Evolutionary conservation across 192 early-diverging fungal genomes (phyloP).

Genomic region (Thoreauomyces humboldtii): DNA sequence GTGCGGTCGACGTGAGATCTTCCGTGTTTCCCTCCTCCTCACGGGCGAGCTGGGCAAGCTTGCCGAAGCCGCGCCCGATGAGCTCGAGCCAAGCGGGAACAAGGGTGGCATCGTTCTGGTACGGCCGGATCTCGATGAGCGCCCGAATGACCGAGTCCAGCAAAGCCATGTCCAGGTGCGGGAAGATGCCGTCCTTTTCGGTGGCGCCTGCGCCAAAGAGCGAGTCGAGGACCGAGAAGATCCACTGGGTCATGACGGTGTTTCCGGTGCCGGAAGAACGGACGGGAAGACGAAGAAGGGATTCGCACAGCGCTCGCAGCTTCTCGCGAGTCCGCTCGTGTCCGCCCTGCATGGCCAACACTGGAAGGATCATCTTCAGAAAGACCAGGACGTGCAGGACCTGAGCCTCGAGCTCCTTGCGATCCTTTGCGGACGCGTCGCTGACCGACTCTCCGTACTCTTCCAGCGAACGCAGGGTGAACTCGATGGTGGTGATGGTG

Average conservation of each 20-base stretch:
- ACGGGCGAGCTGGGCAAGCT: constrained; percentile 57
- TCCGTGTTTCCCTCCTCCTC: constrained; percentile 21
- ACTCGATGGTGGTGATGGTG: constrained; percentile 60
- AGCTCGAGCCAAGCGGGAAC: constrained; percentile 84
- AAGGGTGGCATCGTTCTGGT: constrained; percentile 74
- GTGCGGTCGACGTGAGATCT: constrained; percentile 11
- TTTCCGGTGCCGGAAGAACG: constrained; percentile 57
- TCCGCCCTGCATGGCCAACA: constrained; percentile 42
- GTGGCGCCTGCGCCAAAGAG: constrained; percentile 52
- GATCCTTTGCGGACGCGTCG: constrained; percentile 16
- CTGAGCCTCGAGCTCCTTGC: constrained; percentile 38
- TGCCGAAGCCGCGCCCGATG: constrained; percentile 67
- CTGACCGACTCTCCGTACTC: constrained; percentile 29
- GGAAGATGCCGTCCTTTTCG: constrained; percentile 32
- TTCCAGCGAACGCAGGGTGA: constrained; percentile 58
- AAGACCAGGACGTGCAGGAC: constrained; percentile 67
- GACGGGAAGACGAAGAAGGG: constrained; percentile 76
- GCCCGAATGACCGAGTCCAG: constrained; percentile 33
- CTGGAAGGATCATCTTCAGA: constrained; percentile 55
- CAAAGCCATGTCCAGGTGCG: constrained; percentile 31
- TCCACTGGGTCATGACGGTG: constrained; percentile 71
- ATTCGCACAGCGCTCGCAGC: constrained; percentile 57
- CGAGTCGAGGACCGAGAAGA: constrained; percentile 70
- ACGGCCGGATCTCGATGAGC: constrained; percentile 67
- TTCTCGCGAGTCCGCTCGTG: constrained; percentile 40